Percentiles rank a stretch among this genome's conserved stretches.
Conservation (phyloP, 768 basidiomycete species). For the Boletus vermiculosoides region DNA sequence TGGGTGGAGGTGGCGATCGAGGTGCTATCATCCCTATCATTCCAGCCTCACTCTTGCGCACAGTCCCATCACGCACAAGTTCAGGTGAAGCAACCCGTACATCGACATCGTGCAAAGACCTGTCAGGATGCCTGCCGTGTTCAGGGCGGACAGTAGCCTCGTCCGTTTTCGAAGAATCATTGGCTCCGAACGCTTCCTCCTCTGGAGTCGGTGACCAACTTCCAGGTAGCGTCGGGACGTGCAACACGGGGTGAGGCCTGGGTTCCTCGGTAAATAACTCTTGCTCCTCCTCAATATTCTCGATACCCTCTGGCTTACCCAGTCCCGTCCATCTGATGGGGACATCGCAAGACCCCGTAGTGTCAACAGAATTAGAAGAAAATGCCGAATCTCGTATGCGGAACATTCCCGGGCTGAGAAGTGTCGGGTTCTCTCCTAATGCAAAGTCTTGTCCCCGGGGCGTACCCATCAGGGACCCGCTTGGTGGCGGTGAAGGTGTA, state of each 20-base stretch:
- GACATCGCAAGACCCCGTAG: constrained; percentile 46
- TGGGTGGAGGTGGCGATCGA: constrained; percentile 23
- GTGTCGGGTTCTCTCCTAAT: constrained; percentile 30
- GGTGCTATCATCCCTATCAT: constrained; percentile 50
- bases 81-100: constrained; percentile 56
- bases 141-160: constrained; percentile 29
- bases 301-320: constrained; percentile 38
- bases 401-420: constrained; percentile 59
- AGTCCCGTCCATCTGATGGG: constrained; percentile 64
- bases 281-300: constrained; percentile 36
- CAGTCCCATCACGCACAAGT: constrained; percentile 40
- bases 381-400: constrained; percentile 60
- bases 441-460: constrained; percentile 22
- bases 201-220: constrained; percentile 56
- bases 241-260: constrained; percentile 23
- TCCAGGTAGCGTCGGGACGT: constrained; percentile 47
- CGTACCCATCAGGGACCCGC: constrained; percentile 11
- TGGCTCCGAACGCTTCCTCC: constrained; percentile 42
- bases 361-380: constrained; percentile 46
- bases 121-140: constrained; percentile 30
- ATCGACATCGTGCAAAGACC: constrained; percentile 47
- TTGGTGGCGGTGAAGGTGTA: constrained; percentile 21
- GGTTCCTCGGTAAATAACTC: constrained; percentile 30
- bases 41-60: constrained; percentile 65
- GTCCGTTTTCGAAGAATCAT: constrained; percentile 26